Base-by-base conservation (phyloP, 2,329 filamentous ascomycete species). In the Claviceps purpurea region DNA sequence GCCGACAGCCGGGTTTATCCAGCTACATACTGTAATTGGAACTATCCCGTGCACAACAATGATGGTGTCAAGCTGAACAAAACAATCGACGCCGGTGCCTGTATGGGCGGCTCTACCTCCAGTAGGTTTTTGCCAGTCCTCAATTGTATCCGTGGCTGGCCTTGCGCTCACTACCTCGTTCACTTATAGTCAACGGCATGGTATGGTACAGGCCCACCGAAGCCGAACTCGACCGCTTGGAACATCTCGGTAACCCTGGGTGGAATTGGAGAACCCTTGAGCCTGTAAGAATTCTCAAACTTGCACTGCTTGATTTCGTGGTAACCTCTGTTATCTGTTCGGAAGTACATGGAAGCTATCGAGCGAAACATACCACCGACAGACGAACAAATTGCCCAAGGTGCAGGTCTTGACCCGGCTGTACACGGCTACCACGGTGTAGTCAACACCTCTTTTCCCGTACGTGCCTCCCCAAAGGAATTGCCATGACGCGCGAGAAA, bases 211-310 rank as follows among this genome's bases (percentile, higher is more conserved):
- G 60, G 34, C 59, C 60, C 8, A 59, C 59, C 5, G 45, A 38
- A 24, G 52, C 55, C n/a, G 60, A 61, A 30, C 50, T 61, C 8
- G 53, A 61, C 39, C 57, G 54, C 16, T 42, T 61, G 26, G 56
- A 61, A 44, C 51, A 50, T 3, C 46, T 56, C 14, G 55, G 55
- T 1, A 56, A 56, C 16, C 55, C 55, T 2, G 65, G 64, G 0
- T 68, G 66, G 66, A 61, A 64, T 40, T 68, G 64, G 61, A 50
- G 60, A 3, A 60, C 58, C 18, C 61, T 75, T 58, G 58, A 56
- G 52, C 54, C 58, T 50, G 53, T 60, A 57, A 22, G 56, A 18
- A 2, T 20, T 20, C 14, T 20, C 16, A 2, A 20, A 14, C 5
- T 26, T 20, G 4, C n/a, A 5, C 14, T 6, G 42, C 42, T 18